Evolutionary conservation across 129 eudicot genomes (phyloP).

Genomic region (Logfia minima): DNA sequence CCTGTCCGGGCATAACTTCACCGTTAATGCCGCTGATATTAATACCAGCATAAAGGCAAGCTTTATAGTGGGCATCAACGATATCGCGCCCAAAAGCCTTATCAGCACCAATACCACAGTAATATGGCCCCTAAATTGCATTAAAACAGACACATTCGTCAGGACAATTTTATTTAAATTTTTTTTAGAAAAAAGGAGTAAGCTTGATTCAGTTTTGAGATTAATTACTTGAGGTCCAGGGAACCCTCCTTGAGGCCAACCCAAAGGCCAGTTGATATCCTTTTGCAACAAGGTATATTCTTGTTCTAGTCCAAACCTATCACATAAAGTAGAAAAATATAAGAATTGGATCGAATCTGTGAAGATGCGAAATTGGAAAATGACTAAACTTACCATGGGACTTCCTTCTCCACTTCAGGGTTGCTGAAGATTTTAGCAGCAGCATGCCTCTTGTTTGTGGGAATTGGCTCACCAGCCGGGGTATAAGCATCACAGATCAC

Average conservation of each 20-base stretch:
- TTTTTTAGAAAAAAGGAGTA: background rate
- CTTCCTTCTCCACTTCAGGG: constrained; percentile 76
- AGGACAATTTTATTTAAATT: background rate
- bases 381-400: constrained; percentile 60
- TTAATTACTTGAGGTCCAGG: constrained; percentile 81
- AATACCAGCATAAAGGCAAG: constrained; percentile 82
- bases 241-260: constrained; percentile 84
- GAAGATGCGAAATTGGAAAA: background rate
- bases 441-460: constrained; percentile 75
- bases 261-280: constrained; percentile 68
- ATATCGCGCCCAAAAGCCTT: constrained; percentile 87
- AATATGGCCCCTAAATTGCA: constrained; percentile 78
- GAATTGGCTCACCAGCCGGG: constrained; percentile 93
- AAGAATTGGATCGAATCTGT: background rate
- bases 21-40: constrained; percentile 88
- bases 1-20: constrained; percentile 98
- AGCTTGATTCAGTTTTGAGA: background rate
- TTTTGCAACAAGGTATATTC: constrained; percentile 80
- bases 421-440: constrained; percentile 85
- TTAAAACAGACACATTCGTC: background rate
- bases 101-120: constrained; percentile 88
- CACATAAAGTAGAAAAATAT: background rate
- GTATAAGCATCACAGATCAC: constrained; percentile 94
- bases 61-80: constrained; percentile 88
- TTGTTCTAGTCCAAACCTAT: constrained; percentile 88